phyloP scores from a whole-genome alignment of 2,329 filamentous ascomycete genomes.

The Decorospora gaudefroyi region DNA sequence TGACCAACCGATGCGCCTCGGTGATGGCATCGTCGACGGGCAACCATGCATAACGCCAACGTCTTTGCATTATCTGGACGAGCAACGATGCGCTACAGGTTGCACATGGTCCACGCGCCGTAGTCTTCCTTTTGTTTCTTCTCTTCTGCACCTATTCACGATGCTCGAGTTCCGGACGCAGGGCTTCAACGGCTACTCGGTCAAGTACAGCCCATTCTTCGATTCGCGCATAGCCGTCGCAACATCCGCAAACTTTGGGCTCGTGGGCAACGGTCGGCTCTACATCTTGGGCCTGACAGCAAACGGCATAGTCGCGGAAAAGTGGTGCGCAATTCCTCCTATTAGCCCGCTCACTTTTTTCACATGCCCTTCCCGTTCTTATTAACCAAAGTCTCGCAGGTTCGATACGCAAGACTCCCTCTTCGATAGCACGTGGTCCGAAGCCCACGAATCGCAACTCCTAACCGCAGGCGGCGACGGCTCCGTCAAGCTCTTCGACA shows the following conservation, averaged over 20 bases:
- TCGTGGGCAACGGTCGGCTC: conserved; percentile 91
- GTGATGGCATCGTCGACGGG: conserved; percentile 25
- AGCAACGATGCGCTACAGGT: conserved; percentile 24
- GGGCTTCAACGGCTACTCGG: conserved; percentile 93
- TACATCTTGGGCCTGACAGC: conserved; percentile 83
- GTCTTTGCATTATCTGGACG: conserved; percentile 14
- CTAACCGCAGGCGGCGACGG: conserved; percentile 90
- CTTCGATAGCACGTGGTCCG: conserved; percentile 94
- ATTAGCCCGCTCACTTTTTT: neutral
- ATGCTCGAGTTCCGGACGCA: conserved; percentile 96
- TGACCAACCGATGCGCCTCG: conserved; percentile 25
- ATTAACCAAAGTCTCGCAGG: conserved; percentile 52
- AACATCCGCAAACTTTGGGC: conserved; percentile 90
- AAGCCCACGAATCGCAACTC: conserved; percentile 94
- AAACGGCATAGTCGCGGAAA: conserved; percentile 81
- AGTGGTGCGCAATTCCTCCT: conserved; percentile 61
- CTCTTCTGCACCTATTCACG: conserved; percentile 20
- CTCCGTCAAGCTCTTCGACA: conserved; percentile 91
- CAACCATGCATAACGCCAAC: conserved; percentile 26
- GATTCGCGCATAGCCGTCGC: conserved; percentile 92
- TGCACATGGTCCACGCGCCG: conserved; percentile 16
- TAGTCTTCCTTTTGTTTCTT: conserved; percentile 4
- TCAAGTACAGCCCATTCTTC: conserved; percentile 98
- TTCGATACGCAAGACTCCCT: conserved; percentile 98
- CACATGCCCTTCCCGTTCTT: too few species aligned